A percentile compares a stretch with the other conserved stretches of the same genome.
phyloP scores from a whole-genome alignment of 2,329 filamentous ascomycete genomes.

The Fusarium torreyae region DNA sequence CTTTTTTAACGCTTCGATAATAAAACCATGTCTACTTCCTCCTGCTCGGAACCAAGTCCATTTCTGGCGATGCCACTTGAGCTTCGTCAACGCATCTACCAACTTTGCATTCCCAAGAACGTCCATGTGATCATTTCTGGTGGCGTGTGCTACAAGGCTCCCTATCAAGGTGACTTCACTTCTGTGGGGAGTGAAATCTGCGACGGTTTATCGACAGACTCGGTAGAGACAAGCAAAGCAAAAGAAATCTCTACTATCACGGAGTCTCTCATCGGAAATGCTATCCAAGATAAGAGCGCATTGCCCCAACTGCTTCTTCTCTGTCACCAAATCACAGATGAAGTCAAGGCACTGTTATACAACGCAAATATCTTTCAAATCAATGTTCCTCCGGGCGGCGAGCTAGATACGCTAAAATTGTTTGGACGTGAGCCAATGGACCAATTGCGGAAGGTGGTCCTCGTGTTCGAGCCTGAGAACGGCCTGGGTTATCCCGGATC shows the following conservation, averaged over 20 bases:
- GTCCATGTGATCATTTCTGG: neutral
- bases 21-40: neutral
- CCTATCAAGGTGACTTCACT: neutral
- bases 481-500: no score
- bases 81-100: neutral
- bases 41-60: neutral
- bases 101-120: neutral
- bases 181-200: no score
- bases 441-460: neutral
- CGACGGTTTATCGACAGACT: no score
- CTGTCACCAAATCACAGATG: neutral
- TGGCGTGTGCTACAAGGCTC: neutral
- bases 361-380: neutral
- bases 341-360: neutral
- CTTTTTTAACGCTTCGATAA: no score
- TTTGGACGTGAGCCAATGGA: neutral
- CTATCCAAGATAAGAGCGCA: neutral
- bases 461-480: neutral
- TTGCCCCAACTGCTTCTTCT: neutral
- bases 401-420: neutral
- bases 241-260: neutral
- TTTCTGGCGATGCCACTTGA: slow-evolving; percentile 1
- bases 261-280: neutral
- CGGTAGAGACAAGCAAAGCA: no score
- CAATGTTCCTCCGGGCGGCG: no score